Conservation (phyloP, 805 yeast species). For the Teunomyces kruisii region DNA sequence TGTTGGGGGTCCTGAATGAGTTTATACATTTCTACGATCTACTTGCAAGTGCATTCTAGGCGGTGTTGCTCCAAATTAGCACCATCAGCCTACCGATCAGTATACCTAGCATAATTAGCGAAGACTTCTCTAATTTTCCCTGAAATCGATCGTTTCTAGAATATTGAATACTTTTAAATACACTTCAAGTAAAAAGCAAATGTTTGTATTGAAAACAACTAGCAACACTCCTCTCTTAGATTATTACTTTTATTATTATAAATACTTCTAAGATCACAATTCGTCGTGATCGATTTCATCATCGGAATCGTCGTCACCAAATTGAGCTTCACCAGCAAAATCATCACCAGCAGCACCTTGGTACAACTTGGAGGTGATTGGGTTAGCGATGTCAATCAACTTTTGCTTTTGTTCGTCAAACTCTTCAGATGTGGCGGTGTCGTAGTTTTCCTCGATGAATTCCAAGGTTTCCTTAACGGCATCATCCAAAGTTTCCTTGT, state of each 20-base stretch:
- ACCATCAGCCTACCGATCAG: too few relatives aligned
- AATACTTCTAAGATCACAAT: constrained; percentile 25
- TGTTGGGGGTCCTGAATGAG: too few relatives aligned
- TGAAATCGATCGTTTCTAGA: too few relatives aligned
- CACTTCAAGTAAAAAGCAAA: too few relatives aligned
- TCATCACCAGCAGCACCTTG: constrained; percentile 49
- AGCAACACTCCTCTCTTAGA: neutral
- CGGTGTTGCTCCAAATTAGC: too few relatives aligned
- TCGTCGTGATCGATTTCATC: constrained; percentile 47
- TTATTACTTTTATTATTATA: neutral
- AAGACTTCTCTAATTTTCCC: too few relatives aligned
- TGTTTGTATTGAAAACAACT: too few relatives aligned
- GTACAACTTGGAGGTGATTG: constrained; percentile 83
- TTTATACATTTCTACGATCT: too few relatives aligned
- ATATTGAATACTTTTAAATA: too few relatives aligned
- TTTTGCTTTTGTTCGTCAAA: constrained; percentile 87
- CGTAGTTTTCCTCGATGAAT: constrained; percentile 84
- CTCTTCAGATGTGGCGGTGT: constrained; percentile 88
- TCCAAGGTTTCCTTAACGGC: constrained; percentile 84
- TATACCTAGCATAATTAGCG: too few relatives aligned
- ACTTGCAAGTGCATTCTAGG: too few relatives aligned
- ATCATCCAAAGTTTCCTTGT: constrained; percentile 83
- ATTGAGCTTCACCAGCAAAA: constrained; percentile 38
- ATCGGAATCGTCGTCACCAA: constrained; percentile 45
- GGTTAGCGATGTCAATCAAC: constrained; percentile 79